These are phyloP conservation scores for Lumnitzera littorea DNA, from an alignment of 345 rosid species.

Conservation along the genomic window DNA sequence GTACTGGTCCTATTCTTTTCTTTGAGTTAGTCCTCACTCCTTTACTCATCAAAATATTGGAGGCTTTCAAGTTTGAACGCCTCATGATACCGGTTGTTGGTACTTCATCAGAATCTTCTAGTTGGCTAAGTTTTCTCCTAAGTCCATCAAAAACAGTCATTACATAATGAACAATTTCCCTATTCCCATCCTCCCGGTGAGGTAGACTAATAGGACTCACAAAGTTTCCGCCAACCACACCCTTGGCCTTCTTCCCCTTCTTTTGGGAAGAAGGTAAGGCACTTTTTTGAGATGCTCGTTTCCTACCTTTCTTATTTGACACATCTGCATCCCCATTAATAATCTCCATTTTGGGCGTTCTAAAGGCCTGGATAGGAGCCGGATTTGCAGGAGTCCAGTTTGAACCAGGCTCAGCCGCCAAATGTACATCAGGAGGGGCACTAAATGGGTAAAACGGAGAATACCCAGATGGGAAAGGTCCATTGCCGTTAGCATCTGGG, in stretches of 20 bases:
- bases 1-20: conserved; percentile 70
- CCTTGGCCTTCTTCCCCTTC: conserved; percentile 24
- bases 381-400: conserved; percentile 23
- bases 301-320: conserved; percentile 16
- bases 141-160: conserved; percentile 41
- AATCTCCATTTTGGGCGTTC: conserved; percentile 25
- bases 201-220: conserved; percentile 19
- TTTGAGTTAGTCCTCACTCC: conserved; percentile 59
- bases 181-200: conserved; percentile 16
- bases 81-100: conserved; percentile 24
- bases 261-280: conserved; percentile 11
- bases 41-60: conserved; percentile 50
- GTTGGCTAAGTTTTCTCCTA: conserved; percentile 51
- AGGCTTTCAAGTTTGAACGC: conserved; percentile 47
- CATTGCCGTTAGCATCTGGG: conserved; percentile 23
- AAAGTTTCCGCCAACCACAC: conserved; percentile 13
- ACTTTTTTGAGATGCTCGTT: conserved; percentile 7
- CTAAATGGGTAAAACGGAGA: conserved; percentile 55
- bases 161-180: conserved; percentile 31
- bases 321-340: conserved; percentile 13
- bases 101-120: conserved; percentile 39
- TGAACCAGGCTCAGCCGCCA: conserved; percentile 7
- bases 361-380: conserved; percentile 34
- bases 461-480: conserved; percentile 40
- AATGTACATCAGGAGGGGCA: conserved; percentile 19